Evolutionary conservation across 23 red algal genomes (phyloP).

Genomic region (Pyropia haitanensis): DNA sequence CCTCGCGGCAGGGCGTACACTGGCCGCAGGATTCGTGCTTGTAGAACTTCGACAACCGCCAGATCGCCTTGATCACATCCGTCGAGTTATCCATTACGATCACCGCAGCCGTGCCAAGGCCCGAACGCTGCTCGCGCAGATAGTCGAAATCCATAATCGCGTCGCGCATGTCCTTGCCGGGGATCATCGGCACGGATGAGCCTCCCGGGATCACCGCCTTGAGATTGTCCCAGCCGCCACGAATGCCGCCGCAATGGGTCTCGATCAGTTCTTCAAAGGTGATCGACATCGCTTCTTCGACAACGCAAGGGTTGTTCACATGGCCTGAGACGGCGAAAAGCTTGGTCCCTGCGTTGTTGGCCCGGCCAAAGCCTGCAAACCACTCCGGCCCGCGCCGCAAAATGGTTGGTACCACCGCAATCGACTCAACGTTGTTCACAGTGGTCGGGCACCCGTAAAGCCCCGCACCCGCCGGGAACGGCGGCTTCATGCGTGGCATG

Average conservation of each 20-base stretch:
- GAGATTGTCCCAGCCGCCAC: conserved; percentile 98
- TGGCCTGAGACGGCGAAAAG: conserved; percentile 92
- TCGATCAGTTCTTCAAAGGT: conserved; percentile 82
- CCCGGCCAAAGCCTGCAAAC: conserved; percentile 87
- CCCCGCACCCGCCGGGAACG: conserved; percentile 93
- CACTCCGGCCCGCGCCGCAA: conserved; percentile 78
- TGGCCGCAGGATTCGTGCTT: conserved; percentile 99
- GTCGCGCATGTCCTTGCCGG: conserved; percentile 68
- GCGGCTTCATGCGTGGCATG: conserved; percentile 93
- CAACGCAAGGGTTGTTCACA: conserved; percentile 84
- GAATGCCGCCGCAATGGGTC: conserved; percentile 85
- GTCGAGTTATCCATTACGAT: conserved; percentile 98
- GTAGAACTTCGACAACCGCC: conserved; percentile 86
- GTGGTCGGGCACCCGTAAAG: conserved; percentile 95
- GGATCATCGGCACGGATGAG: conserved; percentile 81
- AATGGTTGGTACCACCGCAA: conserved; percentile 90
- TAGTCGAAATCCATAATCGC: conserved; percentile 99
- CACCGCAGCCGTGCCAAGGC: conserved; percentile 89
- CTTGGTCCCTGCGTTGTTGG: conserved; percentile 89
- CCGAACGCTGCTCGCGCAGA: conserved; percentile 62
- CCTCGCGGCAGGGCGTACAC: conserved; percentile 92
- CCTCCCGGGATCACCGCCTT: conserved; percentile 92
- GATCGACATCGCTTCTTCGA: conserved; percentile 96
- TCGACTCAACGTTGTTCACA: conserved; percentile 91
- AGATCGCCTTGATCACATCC: conserved; percentile 86